Evolutionary conservation across 2,329 filamentous ascomycete genomes (phyloP).

Genomic region (Colletotrichum sidae): DNA sequence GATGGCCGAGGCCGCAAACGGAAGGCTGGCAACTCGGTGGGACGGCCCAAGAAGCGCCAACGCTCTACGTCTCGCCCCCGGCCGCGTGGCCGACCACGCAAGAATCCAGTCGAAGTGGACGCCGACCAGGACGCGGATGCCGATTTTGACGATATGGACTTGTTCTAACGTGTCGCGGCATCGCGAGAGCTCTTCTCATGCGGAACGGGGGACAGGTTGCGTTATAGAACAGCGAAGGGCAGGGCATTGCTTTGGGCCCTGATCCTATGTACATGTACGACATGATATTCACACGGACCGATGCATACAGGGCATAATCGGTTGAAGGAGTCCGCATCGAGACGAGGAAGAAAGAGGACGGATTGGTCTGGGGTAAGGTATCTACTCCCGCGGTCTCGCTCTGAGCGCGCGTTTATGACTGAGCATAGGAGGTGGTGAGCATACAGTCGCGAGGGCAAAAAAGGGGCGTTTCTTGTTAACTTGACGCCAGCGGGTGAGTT

Average conservation of each 20-base stretch:
- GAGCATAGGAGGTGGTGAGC: not conserved
- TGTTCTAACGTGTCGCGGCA: constrained; percentile 1
- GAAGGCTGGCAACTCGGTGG: constrained; percentile 61
- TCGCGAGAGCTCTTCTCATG: not conserved
- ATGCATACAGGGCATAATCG: constrained; percentile 23
- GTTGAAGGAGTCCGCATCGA: constrained; percentile 27
- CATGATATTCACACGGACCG: not conserved
- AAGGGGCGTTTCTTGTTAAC: constrained; percentile 25
- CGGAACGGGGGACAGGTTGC: not conserved
- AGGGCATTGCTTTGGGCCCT: not conserved
- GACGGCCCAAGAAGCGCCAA: constrained; percentile 69
- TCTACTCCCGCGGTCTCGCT: too few relatives aligned
- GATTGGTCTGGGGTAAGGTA: too few relatives aligned
- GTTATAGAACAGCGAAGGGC: constrained; percentile 17
- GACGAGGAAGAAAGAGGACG: constrained; percentile 3
- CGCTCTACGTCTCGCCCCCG: constrained; percentile 65
- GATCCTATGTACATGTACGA: constrained; percentile 27
- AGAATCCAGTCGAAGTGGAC: constrained; percentile 49
- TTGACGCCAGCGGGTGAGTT: constrained; percentile 10
- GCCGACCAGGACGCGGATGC: constrained; percentile 50
- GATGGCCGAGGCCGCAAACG: constrained; percentile 65
- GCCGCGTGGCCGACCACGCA: constrained; percentile 63
- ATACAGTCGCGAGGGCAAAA: not conserved
- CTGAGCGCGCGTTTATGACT: not conserved
- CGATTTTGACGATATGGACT: constrained; percentile 47